phyloP scores from a whole-genome alignment of 2,329 filamentous ascomycete species.

The Stagonosporopsis cucurbitacearum region DNA sequence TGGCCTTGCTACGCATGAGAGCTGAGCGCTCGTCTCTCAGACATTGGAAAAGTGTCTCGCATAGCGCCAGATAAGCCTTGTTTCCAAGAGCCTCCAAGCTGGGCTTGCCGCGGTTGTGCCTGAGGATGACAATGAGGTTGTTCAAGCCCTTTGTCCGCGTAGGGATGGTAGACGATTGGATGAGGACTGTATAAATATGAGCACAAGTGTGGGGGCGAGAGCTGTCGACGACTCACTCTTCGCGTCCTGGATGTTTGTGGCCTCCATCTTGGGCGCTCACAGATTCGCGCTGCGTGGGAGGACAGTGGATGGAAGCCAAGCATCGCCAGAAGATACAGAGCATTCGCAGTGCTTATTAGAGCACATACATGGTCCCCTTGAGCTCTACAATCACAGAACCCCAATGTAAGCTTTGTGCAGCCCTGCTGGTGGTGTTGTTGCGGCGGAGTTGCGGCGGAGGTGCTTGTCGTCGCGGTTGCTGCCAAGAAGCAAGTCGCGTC shows the following conservation, averaged over 20 bases:
- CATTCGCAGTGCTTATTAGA: background rate
- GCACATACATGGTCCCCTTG: background rate
- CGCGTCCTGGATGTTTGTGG: conserved; percentile 45
- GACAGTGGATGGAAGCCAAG: conserved; percentile 3
- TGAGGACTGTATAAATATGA: conserved; percentile 37
- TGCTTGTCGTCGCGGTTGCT: conserved; percentile 13
- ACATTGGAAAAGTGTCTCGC: conserved; percentile 78
- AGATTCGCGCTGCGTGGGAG: conserved; percentile 14
- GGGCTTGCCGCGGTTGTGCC: conserved; percentile 57
- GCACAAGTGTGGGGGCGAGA: background rate
- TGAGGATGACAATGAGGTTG: conserved; percentile 63
- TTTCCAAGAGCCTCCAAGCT: conserved; percentile 65
- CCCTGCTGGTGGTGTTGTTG: conserved; percentile 10
- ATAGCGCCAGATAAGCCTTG: conserved; percentile 80
- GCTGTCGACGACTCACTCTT: conserved; percentile 34
- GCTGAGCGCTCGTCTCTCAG: conserved; percentile 70
- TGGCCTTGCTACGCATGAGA: conserved; percentile 61
- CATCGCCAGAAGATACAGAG: conserved; percentile 17
- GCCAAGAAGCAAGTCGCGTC: conserved; percentile 28
- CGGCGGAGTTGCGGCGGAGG: conserved; percentile 30
- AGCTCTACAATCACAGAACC: conserved; percentile 7
- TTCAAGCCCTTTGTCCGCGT: conserved; percentile 60
- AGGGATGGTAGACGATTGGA: conserved; percentile 40
- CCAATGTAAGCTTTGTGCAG: background rate
- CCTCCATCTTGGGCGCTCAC: conserved; percentile 33